Base-by-base conservation (phyloP, 2,329 filamentous ascomycete species). In the Knufia fluminis region DNA sequence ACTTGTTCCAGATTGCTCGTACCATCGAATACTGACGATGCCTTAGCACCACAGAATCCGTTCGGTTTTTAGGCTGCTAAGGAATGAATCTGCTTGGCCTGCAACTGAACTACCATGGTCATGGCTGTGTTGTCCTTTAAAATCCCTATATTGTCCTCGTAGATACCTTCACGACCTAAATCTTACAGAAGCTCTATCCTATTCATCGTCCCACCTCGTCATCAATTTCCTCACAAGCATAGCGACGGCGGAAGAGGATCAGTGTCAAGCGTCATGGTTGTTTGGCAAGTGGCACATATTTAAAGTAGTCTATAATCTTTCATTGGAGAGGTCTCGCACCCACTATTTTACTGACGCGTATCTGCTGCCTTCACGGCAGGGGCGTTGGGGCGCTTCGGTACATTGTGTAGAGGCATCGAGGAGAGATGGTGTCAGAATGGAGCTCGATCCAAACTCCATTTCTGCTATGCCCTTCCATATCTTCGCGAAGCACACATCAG, bases 11-110 rank as follows among this genome's bases (percentile, higher is more conserved):
- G 14, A 9, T 33, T 26, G 50, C 23, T n/a, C n/a, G n/a, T n/a
- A n/a, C 52, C 55, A 54, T 59, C 46, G 3, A 3, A 12, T 24
- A 41, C 33, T 38, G 36, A 51, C 40, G 31, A 26, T 40, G 19
- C 22, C 14, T 55, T 58, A 85, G 81, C 82, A 51, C 80, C 82
- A 45, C 74, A 81, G 60, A 85, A 85, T 63, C 82, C 82, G 1
- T 85, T 85, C 65, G 82, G 82, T 35, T 85, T 85, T 59, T 84
- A 44, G 28, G 7, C 7, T 31, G 28, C 28, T 14, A n/a, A n/a
- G n/a, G n/a, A n/a, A n/a, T n/a, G n/a, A n/a, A n/a, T n/a, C n/a
- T n/a, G n/a, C n/a, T n/a, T n/a, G n/a, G n/a, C n/a, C n/a, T n/a
- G n/a, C n/a, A n/a, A n/a, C n/a, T n/a, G n/a, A n/a, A n/a, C n/a